Conservation (phyloP, 371 early-diverging fungal species). For the Lichtheimia ornata region DNA sequence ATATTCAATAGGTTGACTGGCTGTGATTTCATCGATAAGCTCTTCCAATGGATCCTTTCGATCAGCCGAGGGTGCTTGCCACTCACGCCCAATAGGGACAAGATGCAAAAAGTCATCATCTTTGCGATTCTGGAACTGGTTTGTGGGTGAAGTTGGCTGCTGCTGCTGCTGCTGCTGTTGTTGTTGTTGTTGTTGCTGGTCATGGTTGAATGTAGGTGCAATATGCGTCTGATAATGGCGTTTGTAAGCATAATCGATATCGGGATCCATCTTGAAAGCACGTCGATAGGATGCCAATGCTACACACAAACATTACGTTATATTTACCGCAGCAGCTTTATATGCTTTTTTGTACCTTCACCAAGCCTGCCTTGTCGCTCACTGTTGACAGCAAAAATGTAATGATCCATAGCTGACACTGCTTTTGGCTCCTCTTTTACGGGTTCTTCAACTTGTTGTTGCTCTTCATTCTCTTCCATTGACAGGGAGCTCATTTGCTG, state of each 20-base stretch:
- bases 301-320: constrained; percentile 4
- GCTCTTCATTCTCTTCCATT: background rate
- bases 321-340: too few species aligned
- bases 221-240: constrained; percentile 34
- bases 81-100: constrained; percentile 43
- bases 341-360: constrained; percentile 33
- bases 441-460: constrained; percentile 14
- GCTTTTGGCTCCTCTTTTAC: background rate
- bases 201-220: constrained; percentile 12
- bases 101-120: constrained; percentile 34
- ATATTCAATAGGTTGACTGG: constrained; percentile 20
- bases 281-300: constrained; percentile 54
- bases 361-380: constrained; percentile 55
- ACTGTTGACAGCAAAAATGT: constrained; percentile 45
- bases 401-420: constrained; percentile 47
- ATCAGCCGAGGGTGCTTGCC: constrained; percentile 25
- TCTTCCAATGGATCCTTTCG: constrained; percentile 30
- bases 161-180: too few species aligned
- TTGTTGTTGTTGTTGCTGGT: too few species aligned
- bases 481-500: constrained; percentile 13
- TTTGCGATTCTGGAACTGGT: constrained; percentile 4
- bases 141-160: constrained; percentile 6
- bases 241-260: constrained; percentile 48
- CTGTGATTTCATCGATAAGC: constrained; percentile 27
- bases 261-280: constrained; percentile 54